A percentile compares a stretch with the other conserved stretches of the same genome.
Conservation (phyloP, 106 monocot species). For the Cymbidium sinense region DNA sequence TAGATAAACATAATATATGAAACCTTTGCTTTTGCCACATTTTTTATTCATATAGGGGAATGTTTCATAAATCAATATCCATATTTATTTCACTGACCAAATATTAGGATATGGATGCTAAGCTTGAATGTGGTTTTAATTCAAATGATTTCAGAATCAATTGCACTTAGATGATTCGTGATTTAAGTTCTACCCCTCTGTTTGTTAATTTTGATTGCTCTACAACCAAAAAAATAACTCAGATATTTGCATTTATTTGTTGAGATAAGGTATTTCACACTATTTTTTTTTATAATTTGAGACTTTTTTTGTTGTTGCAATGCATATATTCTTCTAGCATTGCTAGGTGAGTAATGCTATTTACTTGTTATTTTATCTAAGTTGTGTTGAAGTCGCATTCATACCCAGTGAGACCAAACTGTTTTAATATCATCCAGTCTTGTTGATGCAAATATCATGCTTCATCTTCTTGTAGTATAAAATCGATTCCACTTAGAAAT, state of each 20-base stretch:
- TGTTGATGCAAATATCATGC: slow-evolving; percentile 48
- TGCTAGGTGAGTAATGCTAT: not conserved
- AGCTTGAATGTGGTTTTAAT: not conserved
- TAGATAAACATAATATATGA: not conserved
- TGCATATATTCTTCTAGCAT: not conserved
- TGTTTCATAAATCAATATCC: not conserved
- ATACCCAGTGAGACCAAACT: slow-evolving; percentile 94
- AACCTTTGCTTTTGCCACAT: not conserved
- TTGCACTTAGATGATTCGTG: not conserved
- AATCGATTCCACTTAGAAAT: no score
- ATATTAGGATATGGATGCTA: not conserved
- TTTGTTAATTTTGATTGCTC: not conserved
- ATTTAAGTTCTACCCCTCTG: not conserved
- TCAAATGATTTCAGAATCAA: not conserved
- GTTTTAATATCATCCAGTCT: slow-evolving; percentile 76
- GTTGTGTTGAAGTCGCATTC: slow-evolving; percentile 69
- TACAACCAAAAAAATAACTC: not conserved
- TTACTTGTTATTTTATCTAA: slow-evolving; percentile 22
- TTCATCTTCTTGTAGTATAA: no score
- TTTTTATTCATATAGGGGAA: not conserved
- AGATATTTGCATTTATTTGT: slow-evolving; percentile 1
- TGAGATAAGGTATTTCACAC: not conserved
- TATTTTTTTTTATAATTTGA: not conserved
- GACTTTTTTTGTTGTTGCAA: not conserved
- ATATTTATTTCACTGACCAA: not conserved